Evolutionary conservation across 139 green algal genomes (phyloP), one percentile per base, ranked within the genome.

Genomic region (Pleodorina starrii): DNA sequence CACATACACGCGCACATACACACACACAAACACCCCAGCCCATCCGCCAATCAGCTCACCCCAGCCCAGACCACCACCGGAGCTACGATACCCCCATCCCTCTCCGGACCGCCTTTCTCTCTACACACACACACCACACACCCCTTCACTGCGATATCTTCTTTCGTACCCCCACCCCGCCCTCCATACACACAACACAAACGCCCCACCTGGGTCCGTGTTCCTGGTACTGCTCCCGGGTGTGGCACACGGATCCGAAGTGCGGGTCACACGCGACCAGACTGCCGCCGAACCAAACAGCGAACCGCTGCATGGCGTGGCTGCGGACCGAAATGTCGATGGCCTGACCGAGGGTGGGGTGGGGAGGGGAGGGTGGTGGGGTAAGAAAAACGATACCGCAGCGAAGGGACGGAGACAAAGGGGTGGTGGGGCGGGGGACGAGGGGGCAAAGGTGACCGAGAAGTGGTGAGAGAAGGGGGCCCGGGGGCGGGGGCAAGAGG

Each of bases 211-310:
- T 88, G 66, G 96, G 94, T 1, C 96, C 96, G 40, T 93, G 81
- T 90, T 98, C 96, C 46, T 92, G 59, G 81, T 97, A 98, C n/a
- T 96, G 90, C 32, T 92, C 95, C 35, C 88, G 46, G 12, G 92
- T 94, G 80, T 92, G 85, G 77, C 84, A 92, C 32, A 92, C 83
- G 17, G 10, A 38, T 38, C 27, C 68, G 72, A 97, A 97, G 25
- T 74, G 75, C 21, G 92, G 87, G 71, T 92, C 88, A 42, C 91
- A 93, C 27, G 94, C 94, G 63, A 98, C 78, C 46, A 98, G 86
- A 72, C 87, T 95, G 71, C 94, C 96, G 2, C 96, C 96, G 90
- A 97, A 96, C 96, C 95, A 97, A 14, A 96, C 96, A 17, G 96
- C 96, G 76, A 92, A 95, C 44, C 90, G 88, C 83, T 98, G 95